Conservation (phyloP, 108 stramenopile genomes). For the Conticribra guillardii region DNA sequence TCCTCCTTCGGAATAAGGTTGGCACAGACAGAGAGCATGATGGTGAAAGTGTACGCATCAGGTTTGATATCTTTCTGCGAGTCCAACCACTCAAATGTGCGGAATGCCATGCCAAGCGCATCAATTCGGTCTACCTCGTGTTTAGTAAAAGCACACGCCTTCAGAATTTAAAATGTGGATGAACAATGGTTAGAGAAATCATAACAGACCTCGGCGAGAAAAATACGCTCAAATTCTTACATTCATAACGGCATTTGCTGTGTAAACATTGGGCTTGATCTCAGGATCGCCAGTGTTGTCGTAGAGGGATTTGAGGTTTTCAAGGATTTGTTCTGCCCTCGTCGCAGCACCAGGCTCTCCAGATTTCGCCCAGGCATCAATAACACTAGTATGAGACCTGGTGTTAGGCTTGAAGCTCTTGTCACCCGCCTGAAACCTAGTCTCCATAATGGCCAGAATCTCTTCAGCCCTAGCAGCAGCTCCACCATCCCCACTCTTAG, state of each 20-base stretch:
- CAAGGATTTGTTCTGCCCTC: slow-evolving; percentile 67
- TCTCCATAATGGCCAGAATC: slow-evolving; percentile 55
- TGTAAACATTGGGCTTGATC: slow-evolving; percentile 60
- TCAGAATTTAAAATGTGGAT: too few relatives aligned
- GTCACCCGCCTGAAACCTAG: slow-evolving; percentile 47
- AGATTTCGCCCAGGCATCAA: slow-evolving; percentile 71
- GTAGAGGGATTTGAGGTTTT: slow-evolving; percentile 45
- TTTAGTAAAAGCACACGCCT: slow-evolving; percentile 81
- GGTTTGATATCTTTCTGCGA: slow-evolving; percentile 74
- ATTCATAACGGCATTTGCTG: slow-evolving; percentile 64
- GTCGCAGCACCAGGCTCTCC: slow-evolving; percentile 55
- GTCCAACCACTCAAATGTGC: slow-evolving; percentile 81
- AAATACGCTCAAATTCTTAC: too few relatives aligned
- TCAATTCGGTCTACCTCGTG: slow-evolving; percentile 50
- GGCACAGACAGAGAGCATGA: slow-evolving; percentile 84
- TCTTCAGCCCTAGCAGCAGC: slow-evolving; percentile 63
- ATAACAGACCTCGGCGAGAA: too few relatives aligned
- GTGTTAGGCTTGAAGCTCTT: slow-evolving; percentile 59
- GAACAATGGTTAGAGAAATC: too few relatives aligned
- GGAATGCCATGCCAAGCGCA: slow-evolving; percentile 81
- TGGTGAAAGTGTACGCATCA: slow-evolving; percentile 91
- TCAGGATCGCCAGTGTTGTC: slow-evolving; percentile 48
- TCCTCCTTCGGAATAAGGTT: slow-evolving; percentile 85
- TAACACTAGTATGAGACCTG: slow-evolving; percentile 55
- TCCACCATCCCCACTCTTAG: slow-evolving; percentile 54